Evolutionary conservation across 2,329 filamentous ascomycete genomes (phyloP).

Genomic region (Dactylonectria macrodidyma): DNA sequence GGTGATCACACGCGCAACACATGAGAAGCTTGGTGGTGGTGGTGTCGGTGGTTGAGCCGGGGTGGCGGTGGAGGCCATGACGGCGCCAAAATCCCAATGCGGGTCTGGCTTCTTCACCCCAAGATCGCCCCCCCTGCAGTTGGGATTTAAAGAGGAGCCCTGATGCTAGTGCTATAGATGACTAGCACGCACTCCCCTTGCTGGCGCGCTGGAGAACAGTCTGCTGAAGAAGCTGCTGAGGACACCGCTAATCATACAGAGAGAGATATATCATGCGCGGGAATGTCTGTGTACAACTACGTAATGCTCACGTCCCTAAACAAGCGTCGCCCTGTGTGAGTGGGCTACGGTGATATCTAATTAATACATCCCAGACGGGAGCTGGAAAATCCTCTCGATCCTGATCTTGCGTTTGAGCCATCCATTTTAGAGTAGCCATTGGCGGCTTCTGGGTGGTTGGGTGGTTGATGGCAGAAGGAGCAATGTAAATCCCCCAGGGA

Average conservation of each 20-base stretch:
- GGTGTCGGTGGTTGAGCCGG: background rate
- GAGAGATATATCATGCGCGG: background rate
- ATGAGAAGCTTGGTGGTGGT: conserved; percentile 1
- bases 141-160: background rate
- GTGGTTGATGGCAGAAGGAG: conserved; percentile 1
- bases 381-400: background rate
- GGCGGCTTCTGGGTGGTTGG: background rate
- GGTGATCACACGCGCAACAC: conserved; percentile 12
- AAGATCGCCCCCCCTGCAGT: background rate
- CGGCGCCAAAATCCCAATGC: background rate
- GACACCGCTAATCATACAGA: background rate
- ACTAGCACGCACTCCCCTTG: conserved; percentile 11
- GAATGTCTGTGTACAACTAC: conserved; percentile 7
- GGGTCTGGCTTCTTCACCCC: background rate
- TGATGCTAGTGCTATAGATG: background rate
- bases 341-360: background rate
- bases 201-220: conserved; percentile 3
- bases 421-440: background rate
- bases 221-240: conserved; percentile 12
- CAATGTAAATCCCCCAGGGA: conserved; percentile 19
- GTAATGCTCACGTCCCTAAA: background rate
- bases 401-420: background rate
- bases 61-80: background rate
- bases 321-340: background rate
- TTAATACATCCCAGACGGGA: background rate